Base-by-base conservation (phyloP, 495 filamentous ascomycete genomes). In the Pseudotulostoma volvatum region DNA sequence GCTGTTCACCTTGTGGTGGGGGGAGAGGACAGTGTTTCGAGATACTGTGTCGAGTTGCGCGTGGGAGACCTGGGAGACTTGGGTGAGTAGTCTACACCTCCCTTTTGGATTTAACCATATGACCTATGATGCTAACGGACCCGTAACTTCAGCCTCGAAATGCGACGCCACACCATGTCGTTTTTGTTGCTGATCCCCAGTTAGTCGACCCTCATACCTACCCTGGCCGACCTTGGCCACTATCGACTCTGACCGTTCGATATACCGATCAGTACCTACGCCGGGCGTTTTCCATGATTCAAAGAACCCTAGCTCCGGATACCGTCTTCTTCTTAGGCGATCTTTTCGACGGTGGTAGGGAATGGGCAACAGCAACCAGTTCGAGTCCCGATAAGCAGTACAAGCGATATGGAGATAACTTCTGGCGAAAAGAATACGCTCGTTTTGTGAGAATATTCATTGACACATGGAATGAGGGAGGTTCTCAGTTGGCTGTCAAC, bases 201-300 rank as follows among this genome's bases (percentile, higher is more conserved):
- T 68, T 99, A 23, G 84, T 94, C 48, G 92, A 99, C 59, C 84
- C 88, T 19, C 90, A 99, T 53, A 90, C 85, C 9, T 96, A 99
- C 54, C 82, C 90, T 13, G 90, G 80, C 34, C 80, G 92, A 31
- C 90, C 90, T 30, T 90, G 87, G 83, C 79, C 84, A 13, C 61
- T 96, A 3, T 81, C 76, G 15, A 70, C 77, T 1, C 53, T 90
- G 34, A 95, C 88, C 0, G 68, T 87, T 23, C 59, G 67, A 38
- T 79, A 92, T 50, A 93, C 84, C 4, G 92, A 99, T 50, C 77
- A 81, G 42, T 99, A 93, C 49, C 63, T 96, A 41, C 73, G 77
- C 13, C 78, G 85, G 8, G 76, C 78, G 3, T 96, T 87, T 51
- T 69, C 63, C 14, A 66, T 70, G 13, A 65, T 95, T 31, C 80